A percentile compares a stretch with the other conserved stretches of the same genome.
Evolutionary conservation across 2,329 filamentous ascomycete genomes (phyloP).

Genomic region (Elsinoe perseae): DNA sequence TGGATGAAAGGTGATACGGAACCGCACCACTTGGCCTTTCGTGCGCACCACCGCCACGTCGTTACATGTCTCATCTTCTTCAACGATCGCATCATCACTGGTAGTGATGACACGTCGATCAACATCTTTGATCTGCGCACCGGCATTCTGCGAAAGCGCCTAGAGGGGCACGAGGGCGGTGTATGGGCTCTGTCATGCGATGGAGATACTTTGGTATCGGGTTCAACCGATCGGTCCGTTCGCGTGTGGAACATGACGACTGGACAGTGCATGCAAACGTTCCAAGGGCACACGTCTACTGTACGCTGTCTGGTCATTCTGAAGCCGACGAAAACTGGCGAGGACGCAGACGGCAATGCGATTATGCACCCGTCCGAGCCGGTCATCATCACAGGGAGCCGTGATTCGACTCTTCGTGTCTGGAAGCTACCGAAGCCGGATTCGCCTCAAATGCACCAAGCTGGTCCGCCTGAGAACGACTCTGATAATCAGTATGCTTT

Average conservation of each 20-base stretch:
- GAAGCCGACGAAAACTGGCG: conserved; percentile 72
- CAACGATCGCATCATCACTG: conserved; percentile 94
- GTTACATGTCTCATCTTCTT: conserved; percentile 98
- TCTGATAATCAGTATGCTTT: conserved; percentile 92
- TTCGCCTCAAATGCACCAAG: conserved; percentile 71
- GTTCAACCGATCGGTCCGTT: conserved; percentile 93
- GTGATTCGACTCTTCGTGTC: conserved; percentile 86
- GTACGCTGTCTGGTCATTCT: conserved; percentile 93
- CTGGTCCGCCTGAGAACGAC: conserved; percentile 62
- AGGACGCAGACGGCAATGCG: conserved; percentile 59
- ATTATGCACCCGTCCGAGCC: conserved; percentile 92
- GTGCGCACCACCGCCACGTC: conserved; percentile 91
- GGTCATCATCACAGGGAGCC: conserved; percentile 92
- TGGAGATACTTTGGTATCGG: conserved; percentile 88
- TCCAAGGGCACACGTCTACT: conserved; percentile 95
- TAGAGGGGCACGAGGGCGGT: conserved; percentile 91
- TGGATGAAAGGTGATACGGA: conserved; percentile 82
- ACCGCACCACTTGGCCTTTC: conserved; percentile 87
- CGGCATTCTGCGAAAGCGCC: conserved; percentile 69
- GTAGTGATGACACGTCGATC: conserved; percentile 94
- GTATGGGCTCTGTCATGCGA: conserved; percentile 98
- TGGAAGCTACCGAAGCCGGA: conserved; percentile 84
- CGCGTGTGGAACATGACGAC: conserved; percentile 98
- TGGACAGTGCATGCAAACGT: conserved; percentile 86
- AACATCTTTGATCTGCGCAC: conserved; percentile 98